Conservation (phyloP, 2,329 filamentous ascomycete species). For the Penicillium sclerotiorum region DNA sequence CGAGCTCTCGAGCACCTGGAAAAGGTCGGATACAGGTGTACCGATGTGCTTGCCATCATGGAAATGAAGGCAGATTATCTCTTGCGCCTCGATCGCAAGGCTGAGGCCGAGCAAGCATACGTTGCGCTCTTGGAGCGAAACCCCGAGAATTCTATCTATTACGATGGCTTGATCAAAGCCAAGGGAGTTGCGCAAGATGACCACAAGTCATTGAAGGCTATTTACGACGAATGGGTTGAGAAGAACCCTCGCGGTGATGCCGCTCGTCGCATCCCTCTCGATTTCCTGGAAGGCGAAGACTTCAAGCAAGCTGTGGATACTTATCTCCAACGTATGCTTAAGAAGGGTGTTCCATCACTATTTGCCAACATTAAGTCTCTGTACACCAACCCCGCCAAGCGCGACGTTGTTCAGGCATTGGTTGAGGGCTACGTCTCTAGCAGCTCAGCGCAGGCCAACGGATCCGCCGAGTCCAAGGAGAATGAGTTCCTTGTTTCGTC, state of each 20-base stretch:
- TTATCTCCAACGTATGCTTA: constrained; percentile 82
- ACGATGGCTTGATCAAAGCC: constrained; percentile 71
- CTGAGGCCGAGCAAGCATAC: constrained; percentile 82
- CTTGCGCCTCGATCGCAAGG: constrained; percentile 71
- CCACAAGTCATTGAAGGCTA: constrained; percentile 64
- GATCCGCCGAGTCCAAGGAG: constrained; percentile 54
- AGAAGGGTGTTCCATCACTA: constrained; percentile 90
- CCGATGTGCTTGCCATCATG: constrained; percentile 82
- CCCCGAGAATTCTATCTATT: constrained; percentile 83
- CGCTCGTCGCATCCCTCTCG: constrained; percentile 79
- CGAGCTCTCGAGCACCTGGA: constrained; percentile 86
- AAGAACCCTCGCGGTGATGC: constrained; percentile 85
- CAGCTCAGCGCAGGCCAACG: constrained; percentile 52
- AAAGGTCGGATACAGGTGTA: constrained; percentile 70
- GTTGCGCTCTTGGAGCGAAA: constrained; percentile 81
- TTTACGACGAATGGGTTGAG: constrained; percentile 81
- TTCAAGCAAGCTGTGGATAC: constrained; percentile 76
- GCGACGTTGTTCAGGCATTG: constrained; percentile 71
- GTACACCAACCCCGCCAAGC: constrained; percentile 78
- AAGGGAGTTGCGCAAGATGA: constrained; percentile 67
- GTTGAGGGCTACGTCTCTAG: constrained; percentile 76
- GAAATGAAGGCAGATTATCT: constrained; percentile 86
- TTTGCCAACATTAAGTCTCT: constrained; percentile 97
- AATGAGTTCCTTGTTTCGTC: constrained; percentile 72
- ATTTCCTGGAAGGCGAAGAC: constrained; percentile 81